These are phyloP conservation scores for Neofusicoccum parvum DNA, from an alignment of 2,329 filamentous ascomycete species.

Conservation along the genomic window DNA sequence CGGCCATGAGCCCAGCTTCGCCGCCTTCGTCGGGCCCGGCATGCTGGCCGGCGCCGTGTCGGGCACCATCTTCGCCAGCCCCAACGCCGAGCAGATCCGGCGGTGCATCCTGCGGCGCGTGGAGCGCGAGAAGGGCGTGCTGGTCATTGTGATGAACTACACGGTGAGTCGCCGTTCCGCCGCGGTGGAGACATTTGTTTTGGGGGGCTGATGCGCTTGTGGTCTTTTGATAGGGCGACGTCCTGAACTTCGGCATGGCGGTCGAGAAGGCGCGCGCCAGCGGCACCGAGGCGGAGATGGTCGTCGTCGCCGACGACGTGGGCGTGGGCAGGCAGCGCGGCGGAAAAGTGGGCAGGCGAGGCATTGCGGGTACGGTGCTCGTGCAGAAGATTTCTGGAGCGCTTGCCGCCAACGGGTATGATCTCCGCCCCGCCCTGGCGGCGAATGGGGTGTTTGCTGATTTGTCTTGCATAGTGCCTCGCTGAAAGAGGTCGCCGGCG, in stretches of 20 bases:
- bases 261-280: slow-evolving; percentile 87
- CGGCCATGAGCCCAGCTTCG: slow-evolving; percentile 88
- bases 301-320: slow-evolving; percentile 89
- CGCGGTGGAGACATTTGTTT: neutral
- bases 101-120: slow-evolving; percentile 74
- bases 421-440: neutral
- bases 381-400: slow-evolving; percentile 91
- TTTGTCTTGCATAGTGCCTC: slow-evolving; percentile 36
- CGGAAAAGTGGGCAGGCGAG: slow-evolving; percentile 89
- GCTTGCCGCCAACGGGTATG: slow-evolving; percentile 70
- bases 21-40: slow-evolving; percentile 79
- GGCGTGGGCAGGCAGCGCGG: slow-evolving; percentile 79
- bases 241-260: slow-evolving; percentile 91
- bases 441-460: slow-evolving; percentile 13
- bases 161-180: slow-evolving; percentile 53
- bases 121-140: slow-evolving; percentile 69
- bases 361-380: slow-evolving; percentile 87
- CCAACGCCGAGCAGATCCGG: slow-evolving; percentile 79
- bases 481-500: slow-evolving; percentile 70
- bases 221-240: slow-evolving; percentile 40
- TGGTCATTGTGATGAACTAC: slow-evolving; percentile 96
- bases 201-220: neutral
- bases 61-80: slow-evolving; percentile 84
- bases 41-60: slow-evolving; percentile 80
- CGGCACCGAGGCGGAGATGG: slow-evolving; percentile 79